phyloP scores from a whole-genome alignment of 139 green algal genomes.

The Medakamo hakoo region DNA sequence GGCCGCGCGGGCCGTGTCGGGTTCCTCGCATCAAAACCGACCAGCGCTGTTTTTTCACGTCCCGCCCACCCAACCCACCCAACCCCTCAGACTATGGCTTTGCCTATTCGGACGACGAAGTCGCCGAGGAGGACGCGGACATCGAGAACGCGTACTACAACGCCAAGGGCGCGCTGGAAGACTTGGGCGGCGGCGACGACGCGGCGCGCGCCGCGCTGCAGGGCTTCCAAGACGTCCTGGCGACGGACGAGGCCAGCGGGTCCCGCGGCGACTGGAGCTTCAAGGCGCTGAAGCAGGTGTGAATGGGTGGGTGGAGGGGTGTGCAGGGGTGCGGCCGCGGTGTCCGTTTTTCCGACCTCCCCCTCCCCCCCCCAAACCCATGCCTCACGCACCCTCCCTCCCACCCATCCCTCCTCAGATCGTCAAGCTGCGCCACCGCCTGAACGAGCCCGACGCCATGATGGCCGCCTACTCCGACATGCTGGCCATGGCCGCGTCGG shows the following conservation, averaged over 20 bases:
- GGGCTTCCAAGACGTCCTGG: neutral
- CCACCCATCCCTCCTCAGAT: too few relatives aligned
- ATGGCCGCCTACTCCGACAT: neutral
- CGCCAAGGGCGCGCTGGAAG: constrained; percentile 38
- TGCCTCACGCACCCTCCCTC: too few relatives aligned
- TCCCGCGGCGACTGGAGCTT: constrained; percentile 21
- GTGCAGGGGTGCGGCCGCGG: too few relatives aligned
- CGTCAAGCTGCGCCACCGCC: constrained; percentile 32
- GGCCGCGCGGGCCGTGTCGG: too few relatives aligned
- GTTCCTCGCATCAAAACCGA: too few relatives aligned
- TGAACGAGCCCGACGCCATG: constrained; percentile 4
- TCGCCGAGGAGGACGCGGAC: constrained; percentile 36
- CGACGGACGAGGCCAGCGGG: neutral
- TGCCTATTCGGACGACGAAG: constrained; percentile 45
- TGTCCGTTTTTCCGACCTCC: too few relatives aligned
- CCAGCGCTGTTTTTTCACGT: too few relatives aligned
- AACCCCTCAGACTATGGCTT: constrained; percentile 28
- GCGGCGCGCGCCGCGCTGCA: neutral
- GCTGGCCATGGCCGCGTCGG: neutral
- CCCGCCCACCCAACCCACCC: neutral
- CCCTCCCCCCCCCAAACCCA: too few relatives aligned
- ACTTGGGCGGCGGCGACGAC: too few relatives aligned
- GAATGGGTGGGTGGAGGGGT: too few relatives aligned
- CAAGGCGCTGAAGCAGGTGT: constrained; percentile 43
- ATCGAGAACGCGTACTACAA: constrained; percentile 53